phyloP scores from a whole-genome alignment of 2,329 filamentous ascomycete species.

The Exophiala bonariae region DNA sequence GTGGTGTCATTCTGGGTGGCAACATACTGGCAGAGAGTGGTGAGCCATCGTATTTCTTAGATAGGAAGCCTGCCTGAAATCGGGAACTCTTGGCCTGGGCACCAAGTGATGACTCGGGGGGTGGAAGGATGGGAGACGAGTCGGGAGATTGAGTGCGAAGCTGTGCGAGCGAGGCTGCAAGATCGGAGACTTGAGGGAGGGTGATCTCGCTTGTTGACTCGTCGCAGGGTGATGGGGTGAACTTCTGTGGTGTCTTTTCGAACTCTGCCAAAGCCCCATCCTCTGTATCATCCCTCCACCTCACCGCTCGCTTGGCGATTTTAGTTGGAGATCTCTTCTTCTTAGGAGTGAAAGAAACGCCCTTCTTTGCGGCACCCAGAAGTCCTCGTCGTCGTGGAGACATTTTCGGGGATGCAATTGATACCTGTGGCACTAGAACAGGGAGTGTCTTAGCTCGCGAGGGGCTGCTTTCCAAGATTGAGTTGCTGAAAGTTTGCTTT shows the following conservation, averaged over 20 bases:
- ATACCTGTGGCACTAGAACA: slow-evolving; percentile 31
- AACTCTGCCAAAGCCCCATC: slow-evolving; percentile 86
- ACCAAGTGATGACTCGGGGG: slow-evolving; percentile 56
- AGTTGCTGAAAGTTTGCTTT: slow-evolving; percentile 40
- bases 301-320: slow-evolving; percentile 68
- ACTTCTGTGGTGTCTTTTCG: slow-evolving; percentile 80
- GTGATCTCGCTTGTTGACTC: slow-evolving; percentile 57
- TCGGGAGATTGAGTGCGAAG: slow-evolving; percentile 40
- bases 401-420: slow-evolving; percentile 64
- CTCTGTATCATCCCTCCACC: slow-evolving; percentile 91
- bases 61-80: slow-evolving; percentile 86
- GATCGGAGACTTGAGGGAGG: slow-evolving; percentile 54
- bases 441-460: slow-evolving; percentile 46
- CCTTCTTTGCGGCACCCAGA: slow-evolving; percentile 62
- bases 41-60: slow-evolving; percentile 66
- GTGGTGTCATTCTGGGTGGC: slow-evolving; percentile 56
- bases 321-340: slow-evolving; percentile 69
- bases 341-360: slow-evolving; percentile 76
- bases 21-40: slow-evolving; percentile 49
- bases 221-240: slow-evolving; percentile 32
- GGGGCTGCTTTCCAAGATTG: slow-evolving; percentile 45
- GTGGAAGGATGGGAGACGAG: slow-evolving; percentile 59
- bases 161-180: slow-evolving; percentile 37
- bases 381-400: slow-evolving; percentile 80
- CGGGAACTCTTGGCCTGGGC: slow-evolving; percentile 69